Conservation (phyloP, 2,329 filamentous ascomycete genomes). For the Xylaria sp. region DNA sequence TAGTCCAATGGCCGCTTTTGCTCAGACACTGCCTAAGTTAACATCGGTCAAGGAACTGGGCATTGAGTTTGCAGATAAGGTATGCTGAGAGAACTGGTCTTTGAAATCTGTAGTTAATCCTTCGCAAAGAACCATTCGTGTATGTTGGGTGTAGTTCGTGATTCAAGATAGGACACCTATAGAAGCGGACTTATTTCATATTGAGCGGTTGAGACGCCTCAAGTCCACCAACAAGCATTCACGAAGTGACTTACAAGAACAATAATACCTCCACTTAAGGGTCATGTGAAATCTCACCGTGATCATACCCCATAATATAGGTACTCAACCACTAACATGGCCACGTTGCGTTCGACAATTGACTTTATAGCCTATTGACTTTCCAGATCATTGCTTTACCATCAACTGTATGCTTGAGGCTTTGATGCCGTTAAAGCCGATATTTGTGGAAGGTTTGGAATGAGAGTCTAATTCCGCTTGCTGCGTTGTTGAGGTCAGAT, state of each 20-base stretch:
- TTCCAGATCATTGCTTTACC: not conserved
- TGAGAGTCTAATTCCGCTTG: too few relatives aligned
- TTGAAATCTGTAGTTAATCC: too few relatives aligned
- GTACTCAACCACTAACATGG: not conserved
- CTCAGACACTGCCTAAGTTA: not conserved
- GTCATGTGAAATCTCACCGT: not conserved
- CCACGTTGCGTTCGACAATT: not conserved
- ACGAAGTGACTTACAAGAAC: not conserved
- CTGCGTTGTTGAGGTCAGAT: not conserved
- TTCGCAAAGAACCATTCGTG: too few relatives aligned
- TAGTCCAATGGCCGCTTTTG: slow-evolving; percentile 6
- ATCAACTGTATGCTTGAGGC: not conserved
- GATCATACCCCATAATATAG: too few relatives aligned
- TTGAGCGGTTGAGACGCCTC: too few relatives aligned
- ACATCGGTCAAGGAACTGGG: too few relatives aligned
- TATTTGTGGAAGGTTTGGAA: not conserved
- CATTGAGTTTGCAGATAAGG: not conserved
- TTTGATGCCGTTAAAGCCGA: not conserved
- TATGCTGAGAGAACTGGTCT: too few relatives aligned
- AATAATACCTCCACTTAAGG: not conserved
- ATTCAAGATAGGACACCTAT: too few relatives aligned
- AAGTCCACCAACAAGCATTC: not conserved
- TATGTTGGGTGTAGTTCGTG: too few relatives aligned
- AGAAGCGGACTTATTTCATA: too few relatives aligned
- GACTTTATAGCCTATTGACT: not conserved